Evolutionary conservation across 108 stramenopile genomes (phyloP).

Genomic region (Nitzschia sp.): DNA sequence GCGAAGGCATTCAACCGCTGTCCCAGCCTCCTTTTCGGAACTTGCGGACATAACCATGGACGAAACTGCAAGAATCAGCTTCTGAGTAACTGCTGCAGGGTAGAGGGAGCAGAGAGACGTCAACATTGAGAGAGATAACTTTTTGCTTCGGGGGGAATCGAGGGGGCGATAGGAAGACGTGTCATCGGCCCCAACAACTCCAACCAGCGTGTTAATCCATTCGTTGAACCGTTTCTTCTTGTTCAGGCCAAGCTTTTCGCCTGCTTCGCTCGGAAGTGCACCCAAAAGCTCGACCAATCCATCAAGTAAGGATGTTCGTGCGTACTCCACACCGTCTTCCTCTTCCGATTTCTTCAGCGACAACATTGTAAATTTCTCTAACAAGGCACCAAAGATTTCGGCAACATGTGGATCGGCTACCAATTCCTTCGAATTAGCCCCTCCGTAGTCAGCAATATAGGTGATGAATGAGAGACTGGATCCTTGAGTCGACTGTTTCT

Average conservation of each 20-base stretch:
- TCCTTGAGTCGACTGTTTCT: slow-evolving; percentile 18
- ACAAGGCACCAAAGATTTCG: slow-evolving; percentile 21
- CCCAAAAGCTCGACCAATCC: slow-evolving; percentile 12
- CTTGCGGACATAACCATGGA: slow-evolving; percentile 30
- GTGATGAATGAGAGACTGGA: slow-evolving; percentile 44
- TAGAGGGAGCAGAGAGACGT: slow-evolving; percentile 52
- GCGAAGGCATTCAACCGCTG: slow-evolving; percentile 19
- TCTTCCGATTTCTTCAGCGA: slow-evolving; percentile 19
- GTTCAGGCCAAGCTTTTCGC: slow-evolving; percentile 1
- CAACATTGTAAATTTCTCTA: slow-evolving; percentile 30
- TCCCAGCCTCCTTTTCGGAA: slow-evolving; percentile 11
- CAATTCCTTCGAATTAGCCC: slow-evolving; percentile 36
- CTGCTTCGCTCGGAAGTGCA: not conserved
- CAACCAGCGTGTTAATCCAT: slow-evolving; percentile 16
- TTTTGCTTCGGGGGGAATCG: slow-evolving; percentile 22
- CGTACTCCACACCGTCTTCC: slow-evolving; percentile 30
- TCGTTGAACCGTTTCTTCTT: slow-evolving; percentile 10
- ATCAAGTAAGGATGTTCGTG: slow-evolving; percentile 16
- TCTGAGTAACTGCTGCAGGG: slow-evolving; percentile 52
- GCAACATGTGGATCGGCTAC: not conserved
- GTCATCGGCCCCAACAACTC: not conserved
- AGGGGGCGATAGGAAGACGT: not conserved
- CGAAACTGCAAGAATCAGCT: slow-evolving; percentile 59
- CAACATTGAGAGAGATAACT: slow-evolving; percentile 45
- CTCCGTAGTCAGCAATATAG: slow-evolving; percentile 56